Percentiles rank a stretch among this genome's conserved stretches.
Conservation (phyloP, 345 rosid genomes). For the Salix exigua region DNA sequence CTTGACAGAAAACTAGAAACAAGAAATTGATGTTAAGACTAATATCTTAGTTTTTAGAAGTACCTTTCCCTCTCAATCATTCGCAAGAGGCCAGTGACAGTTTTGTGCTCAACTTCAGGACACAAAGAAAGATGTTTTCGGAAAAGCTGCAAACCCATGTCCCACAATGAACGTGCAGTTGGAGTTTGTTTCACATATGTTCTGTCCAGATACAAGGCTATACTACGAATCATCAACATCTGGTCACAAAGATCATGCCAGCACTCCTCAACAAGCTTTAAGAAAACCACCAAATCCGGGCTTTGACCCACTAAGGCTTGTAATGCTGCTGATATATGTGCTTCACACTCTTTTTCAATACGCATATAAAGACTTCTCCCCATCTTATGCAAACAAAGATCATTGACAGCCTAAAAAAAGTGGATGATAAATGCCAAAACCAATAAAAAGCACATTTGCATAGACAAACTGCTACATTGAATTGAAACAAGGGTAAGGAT, state of each 20-base stretch:
- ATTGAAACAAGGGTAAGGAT: background rate
- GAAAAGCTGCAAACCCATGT: conserved; percentile 97
- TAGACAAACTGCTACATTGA: background rate
- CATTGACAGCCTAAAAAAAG: conserved; percentile 71
- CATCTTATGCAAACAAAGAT: conserved; percentile 87
- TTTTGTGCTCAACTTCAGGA: conserved; percentile 90
- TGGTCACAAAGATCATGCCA: conserved; percentile 96
- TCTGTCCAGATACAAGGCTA: conserved; percentile 88
- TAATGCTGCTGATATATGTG: conserved; percentile 67
- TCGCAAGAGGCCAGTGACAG: conserved; percentile 85
- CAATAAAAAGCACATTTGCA: background rate
- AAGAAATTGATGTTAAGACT: background rate
- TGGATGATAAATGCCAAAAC: conserved; percentile 9
- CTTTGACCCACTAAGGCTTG: conserved; percentile 88
- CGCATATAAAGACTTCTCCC: conserved; percentile 85
- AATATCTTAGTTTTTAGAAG: conserved; percentile 1
- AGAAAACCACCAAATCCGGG: conserved; percentile 86
- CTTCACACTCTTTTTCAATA: conserved; percentile 86
- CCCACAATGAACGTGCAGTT: conserved; percentile 85
- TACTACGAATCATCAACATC: conserved; percentile 93
- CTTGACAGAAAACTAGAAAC: background rate
- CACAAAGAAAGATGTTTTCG: conserved; percentile 77
- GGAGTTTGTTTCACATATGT: conserved; percentile 88
- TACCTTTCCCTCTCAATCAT: conserved; percentile 98
- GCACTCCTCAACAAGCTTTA: conserved; percentile 84